Conservation (phyloP, 2,329 filamentous ascomycete genomes). For the Leptographium galeiforme region DNA sequence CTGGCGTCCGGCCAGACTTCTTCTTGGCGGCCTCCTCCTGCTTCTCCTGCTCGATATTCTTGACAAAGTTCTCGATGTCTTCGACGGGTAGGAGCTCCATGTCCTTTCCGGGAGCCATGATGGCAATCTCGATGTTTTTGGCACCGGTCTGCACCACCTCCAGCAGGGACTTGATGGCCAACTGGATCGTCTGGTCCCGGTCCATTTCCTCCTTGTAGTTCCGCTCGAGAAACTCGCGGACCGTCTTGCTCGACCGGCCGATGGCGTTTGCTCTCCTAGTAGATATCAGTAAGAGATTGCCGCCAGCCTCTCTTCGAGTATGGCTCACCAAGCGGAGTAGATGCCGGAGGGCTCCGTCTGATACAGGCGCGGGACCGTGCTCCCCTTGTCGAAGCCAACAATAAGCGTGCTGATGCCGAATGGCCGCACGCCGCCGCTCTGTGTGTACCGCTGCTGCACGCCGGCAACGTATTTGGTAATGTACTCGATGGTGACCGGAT, state of each 20-base stretch:
- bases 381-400: conserved; percentile 94
- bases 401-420: conserved; percentile 97
- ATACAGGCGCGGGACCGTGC: conserved; percentile 78
- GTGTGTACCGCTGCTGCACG: conserved; percentile 97
- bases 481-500: conserved; percentile 96
- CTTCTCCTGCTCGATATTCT: conserved; percentile 98
- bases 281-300: conserved; percentile 1
- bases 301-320: background rate
- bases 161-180: conserved; percentile 94
- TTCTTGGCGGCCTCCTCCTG: conserved; percentile 97
- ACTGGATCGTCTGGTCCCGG: conserved; percentile 84
- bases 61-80: conserved; percentile 94
- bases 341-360: conserved; percentile 99
- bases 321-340: conserved; percentile 84
- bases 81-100: conserved; percentile 92
- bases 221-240: conserved; percentile 94
- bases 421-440: conserved; percentile 95
- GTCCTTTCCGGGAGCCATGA: conserved; percentile 85
- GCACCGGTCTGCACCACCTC: conserved; percentile 98
- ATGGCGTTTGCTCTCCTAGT: conserved; percentile 97
- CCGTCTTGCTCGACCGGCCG: conserved; percentile 95
- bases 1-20: conserved; percentile 69
- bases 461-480: conserved; percentile 98
- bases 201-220: conserved; percentile 99
- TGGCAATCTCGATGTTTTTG: conserved; percentile 98